These are phyloP conservation scores for Exophiala sp. DNA, from an alignment of 2,329 filamentous ascomycete genomes.

Conservation along the genomic window DNA sequence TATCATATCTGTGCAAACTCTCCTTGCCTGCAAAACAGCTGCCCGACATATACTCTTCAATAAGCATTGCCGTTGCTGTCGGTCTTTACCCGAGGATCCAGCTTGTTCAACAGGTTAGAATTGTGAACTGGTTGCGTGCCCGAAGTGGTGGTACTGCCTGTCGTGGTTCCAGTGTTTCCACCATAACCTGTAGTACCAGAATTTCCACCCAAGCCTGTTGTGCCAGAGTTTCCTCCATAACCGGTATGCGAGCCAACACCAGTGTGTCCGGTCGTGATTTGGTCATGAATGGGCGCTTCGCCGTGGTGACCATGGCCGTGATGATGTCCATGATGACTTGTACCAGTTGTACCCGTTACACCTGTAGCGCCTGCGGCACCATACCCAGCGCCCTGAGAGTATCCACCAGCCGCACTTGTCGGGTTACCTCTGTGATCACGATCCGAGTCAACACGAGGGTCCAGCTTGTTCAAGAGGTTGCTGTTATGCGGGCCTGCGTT, in stretches of 20 bases:
- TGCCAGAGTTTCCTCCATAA: constrained; percentile 1
- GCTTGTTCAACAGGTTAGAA: constrained; percentile 29
- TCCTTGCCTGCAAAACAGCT: background rate
- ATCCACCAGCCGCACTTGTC: background rate
- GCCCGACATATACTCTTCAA: background rate
- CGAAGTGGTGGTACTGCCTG: constrained; percentile 18
- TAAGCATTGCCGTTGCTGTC: constrained; percentile 13
- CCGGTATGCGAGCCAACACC: background rate
- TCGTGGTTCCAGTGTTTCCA: constrained; percentile 9
- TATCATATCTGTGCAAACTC: too few relatives aligned
- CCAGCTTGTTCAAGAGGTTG: constrained; percentile 44
- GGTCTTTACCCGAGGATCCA: constrained; percentile 31
- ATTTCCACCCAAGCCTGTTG: background rate
- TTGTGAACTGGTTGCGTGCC: constrained; percentile 28
- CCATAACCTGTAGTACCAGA: background rate
- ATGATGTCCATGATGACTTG: too few relatives aligned
- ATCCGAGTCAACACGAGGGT: constrained; percentile 30
- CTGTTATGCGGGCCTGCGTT: constrained; percentile 19
- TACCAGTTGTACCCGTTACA: too few relatives aligned
- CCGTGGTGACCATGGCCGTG: too few relatives aligned
- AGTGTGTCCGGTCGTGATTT: too few relatives aligned
- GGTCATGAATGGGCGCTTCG: too few relatives aligned
- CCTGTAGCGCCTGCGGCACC: background rate
- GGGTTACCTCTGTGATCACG: constrained; percentile 14
- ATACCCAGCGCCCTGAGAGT: background rate